phyloP scores from a whole-genome alignment of 2,329 filamentous ascomycete species.

The Diaporthe longicolla region DNA sequence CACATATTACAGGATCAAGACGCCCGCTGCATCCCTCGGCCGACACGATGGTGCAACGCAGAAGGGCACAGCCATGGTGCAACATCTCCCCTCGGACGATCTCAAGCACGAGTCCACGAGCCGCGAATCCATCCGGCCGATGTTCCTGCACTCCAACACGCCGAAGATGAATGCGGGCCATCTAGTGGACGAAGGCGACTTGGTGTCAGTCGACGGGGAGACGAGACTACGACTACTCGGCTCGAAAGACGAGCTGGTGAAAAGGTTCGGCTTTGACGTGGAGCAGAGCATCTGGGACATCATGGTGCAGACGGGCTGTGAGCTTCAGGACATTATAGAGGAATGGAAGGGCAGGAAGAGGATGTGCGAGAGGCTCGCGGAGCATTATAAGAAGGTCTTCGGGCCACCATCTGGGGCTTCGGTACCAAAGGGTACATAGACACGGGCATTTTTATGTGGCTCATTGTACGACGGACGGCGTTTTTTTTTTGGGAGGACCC shows the following conservation, averaged over 20 bases:
- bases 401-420: not conserved
- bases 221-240: conserved; percentile 50
- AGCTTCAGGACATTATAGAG: conserved; percentile 44
- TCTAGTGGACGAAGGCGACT: conserved; percentile 45
- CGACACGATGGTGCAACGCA: conserved; percentile 49
- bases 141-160: conserved; percentile 57
- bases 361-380: conserved; percentile 55
- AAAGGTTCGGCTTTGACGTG: conserved; percentile 50
- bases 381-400: conserved; percentile 59
- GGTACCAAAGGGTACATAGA: not conserved
- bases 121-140: conserved; percentile 42
- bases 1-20: conserved; percentile 57
- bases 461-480: not conserved
- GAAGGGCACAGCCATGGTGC: conserved; percentile 48
- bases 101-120: conserved; percentile 40
- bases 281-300: conserved; percentile 53
- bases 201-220: conserved; percentile 44
- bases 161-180: conserved; percentile 53
- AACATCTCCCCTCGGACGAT: conserved; percentile 52
- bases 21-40: conserved; percentile 51
- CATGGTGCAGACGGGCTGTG: conserved; percentile 50
- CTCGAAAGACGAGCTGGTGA: conserved; percentile 46
- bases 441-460: not conserved
- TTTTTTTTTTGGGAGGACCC: not conserved
- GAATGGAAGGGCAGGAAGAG: conserved; percentile 40